These are phyloP conservation scores for Rubroboletus pulcherrimus DNA, from an alignment of 768 basidiomycete species.

Conservation along the genomic window DNA sequence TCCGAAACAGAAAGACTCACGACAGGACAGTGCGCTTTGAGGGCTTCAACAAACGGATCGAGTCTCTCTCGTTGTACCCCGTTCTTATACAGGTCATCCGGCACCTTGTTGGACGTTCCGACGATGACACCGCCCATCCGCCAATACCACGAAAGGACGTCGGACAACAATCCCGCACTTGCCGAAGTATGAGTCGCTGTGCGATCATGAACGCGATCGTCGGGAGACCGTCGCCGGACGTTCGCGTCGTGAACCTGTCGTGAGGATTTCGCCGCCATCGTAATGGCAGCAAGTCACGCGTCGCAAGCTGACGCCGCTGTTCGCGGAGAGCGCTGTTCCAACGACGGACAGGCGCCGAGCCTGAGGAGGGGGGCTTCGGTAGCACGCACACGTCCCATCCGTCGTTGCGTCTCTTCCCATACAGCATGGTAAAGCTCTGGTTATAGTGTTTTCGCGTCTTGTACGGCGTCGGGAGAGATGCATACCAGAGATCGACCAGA, in stretches of 20 bases:
- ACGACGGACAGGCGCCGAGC: neutral
- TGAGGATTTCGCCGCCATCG: constrained; percentile 27
- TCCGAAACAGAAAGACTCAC: constrained; percentile 14
- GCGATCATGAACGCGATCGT: constrained; percentile 42
- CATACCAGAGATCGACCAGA: neutral
- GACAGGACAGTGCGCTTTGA: constrained; percentile 43
- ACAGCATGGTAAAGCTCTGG: neutral
- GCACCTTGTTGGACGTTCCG: constrained; percentile 48
- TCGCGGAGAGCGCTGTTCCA: constrained; percentile 19
- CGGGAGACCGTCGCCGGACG: neutral
- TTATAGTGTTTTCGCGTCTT: neutral
- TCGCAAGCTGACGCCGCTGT: constrained; percentile 13
- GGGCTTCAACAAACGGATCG: neutral
- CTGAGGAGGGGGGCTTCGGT: neutral
- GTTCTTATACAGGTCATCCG: constrained; percentile 53
- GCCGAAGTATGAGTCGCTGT: constrained; percentile 39
- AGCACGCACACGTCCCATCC: neutral
- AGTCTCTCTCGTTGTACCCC: constrained; percentile 45
- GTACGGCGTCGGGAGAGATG: neutral
- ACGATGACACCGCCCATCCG: constrained; percentile 52
- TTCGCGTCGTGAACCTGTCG: constrained; percentile 17
- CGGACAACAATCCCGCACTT: constrained; percentile 46
- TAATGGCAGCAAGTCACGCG: constrained; percentile 12
- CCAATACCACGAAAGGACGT: constrained; percentile 61
- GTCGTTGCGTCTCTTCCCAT: neutral